A percentile compares a stretch with the other conserved stretches of the same genome.
Evolutionary conservation across 2,329 filamentous ascomycete genomes (phyloP).

Genomic region (Akanthomyces muscarius): DNA sequence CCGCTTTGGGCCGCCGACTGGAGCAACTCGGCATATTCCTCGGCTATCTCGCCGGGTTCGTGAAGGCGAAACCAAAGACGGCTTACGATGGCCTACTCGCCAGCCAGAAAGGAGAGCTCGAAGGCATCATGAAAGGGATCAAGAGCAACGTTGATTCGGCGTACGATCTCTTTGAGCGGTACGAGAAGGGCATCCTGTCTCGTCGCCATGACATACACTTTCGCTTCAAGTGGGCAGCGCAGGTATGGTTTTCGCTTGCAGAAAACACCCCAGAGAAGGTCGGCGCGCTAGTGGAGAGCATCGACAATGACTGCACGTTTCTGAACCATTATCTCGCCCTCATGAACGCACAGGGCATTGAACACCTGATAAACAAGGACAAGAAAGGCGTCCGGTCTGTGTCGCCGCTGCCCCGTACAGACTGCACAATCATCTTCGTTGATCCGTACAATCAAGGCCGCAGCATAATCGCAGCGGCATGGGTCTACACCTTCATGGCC

Average conservation of each 20-base stretch:
- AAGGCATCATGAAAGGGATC: slow-evolving; percentile 22
- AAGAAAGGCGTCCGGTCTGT: slow-evolving; percentile 13
- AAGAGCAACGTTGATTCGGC: slow-evolving; percentile 22
- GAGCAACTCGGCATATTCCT: slow-evolving; percentile 22
- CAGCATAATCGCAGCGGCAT: slow-evolving; percentile 23
- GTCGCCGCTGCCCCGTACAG: slow-evolving; percentile 11
- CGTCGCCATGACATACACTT: slow-evolving; percentile 21
- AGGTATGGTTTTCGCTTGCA: slow-evolving; percentile 17
- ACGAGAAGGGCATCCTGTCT: slow-evolving; percentile 22
- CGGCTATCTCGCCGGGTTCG: slow-evolving; percentile 19
- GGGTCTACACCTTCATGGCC: slow-evolving; percentile 16
- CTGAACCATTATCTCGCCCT: background rate
- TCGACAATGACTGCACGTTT: background rate
- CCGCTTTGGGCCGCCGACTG: slow-evolving; percentile 24
- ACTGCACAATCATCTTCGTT: slow-evolving; percentile 26
- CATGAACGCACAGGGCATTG: background rate
- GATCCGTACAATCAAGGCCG: slow-evolving; percentile 26
- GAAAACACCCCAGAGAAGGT: background rate
- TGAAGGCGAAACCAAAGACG: slow-evolving; percentile 17
- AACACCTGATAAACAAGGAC: background rate
- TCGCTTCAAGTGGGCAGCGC: slow-evolving; percentile 20
- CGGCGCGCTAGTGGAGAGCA: background rate
- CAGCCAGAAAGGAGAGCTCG: slow-evolving; percentile 22
- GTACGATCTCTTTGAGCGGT: slow-evolving; percentile 24
- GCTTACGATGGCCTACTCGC: slow-evolving; percentile 16